A percentile compares a stretch with the other conserved stretches of the same genome.
Evolutionary conservation across 2,329 filamentous ascomycete species (phyloP).

Genomic region (Botrytis fabae): DNA sequence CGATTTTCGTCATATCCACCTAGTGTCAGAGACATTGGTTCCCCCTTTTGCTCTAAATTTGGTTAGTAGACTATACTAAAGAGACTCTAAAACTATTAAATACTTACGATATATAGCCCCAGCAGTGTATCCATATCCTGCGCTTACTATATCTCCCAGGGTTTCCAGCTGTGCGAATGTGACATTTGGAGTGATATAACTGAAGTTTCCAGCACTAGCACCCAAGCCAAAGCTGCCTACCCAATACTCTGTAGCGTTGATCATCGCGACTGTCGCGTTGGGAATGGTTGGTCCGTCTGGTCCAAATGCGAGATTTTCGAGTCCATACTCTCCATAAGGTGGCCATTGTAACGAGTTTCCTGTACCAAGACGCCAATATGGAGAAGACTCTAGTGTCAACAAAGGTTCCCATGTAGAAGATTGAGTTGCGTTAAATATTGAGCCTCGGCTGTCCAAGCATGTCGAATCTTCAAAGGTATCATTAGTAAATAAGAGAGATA

Average conservation of each 20-base stretch:
- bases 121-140: constrained; percentile 72
- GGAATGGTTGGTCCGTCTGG: constrained; percentile 42
- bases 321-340: constrained; percentile 59
- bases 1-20: constrained; percentile 69
- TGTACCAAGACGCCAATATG: constrained; percentile 42
- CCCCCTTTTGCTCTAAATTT: constrained; percentile 44
- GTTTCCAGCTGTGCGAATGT: neutral
- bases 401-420: constrained; percentile 55
- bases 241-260: constrained; percentile 58
- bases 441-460: constrained; percentile 59
- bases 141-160: constrained; percentile 57
- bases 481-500: neutral
- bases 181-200: constrained; percentile 42
- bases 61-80: constrained; percentile 34
- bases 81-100: neutral
- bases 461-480: constrained; percentile 45
- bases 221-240: constrained; percentile 58
- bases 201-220: constrained; percentile 55
- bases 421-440: constrained; percentile 53
- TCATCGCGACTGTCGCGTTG: constrained; percentile 44
- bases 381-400: constrained; percentile 50
- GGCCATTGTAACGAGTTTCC: neutral
- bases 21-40: constrained; percentile 61
- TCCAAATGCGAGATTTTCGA: constrained; percentile 45
- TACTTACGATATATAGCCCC: constrained; percentile 69